Evolutionary conservation across 768 basidiomycete species (phyloP), one percentile per base, ranked within the genome.

Genomic region (Mrakia frigida): DNA sequence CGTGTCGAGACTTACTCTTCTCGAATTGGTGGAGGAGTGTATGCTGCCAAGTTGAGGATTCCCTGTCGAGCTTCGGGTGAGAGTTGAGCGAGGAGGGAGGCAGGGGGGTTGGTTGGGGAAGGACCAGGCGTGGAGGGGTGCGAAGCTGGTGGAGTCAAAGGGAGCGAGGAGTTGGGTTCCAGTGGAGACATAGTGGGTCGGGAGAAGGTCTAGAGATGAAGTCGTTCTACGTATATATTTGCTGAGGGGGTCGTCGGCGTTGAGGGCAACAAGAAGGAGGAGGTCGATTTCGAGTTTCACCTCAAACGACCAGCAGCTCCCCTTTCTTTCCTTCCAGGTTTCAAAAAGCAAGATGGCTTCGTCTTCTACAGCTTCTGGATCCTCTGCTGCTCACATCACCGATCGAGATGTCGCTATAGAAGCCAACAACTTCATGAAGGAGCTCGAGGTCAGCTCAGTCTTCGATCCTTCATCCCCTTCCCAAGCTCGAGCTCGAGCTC

Each of bases 341-440:
- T 50, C 2, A 21, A 21, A 14, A n/a, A n/a, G n/a, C 46, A 21
- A 21, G 46, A 68, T 68, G 65, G 65, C 65, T 9, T 68, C 65
- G 3, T 39, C 65, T 25, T 68, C 65, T 68, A 39, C 65, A 7
- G 65, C 65, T 11, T 39, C 65, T 0, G 65, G 37, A 37, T 41
- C 50, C 33, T 25, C 43, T 23, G 16, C 33, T 56, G 28, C 28
- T 72, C 50, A 7, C 13, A 53, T 41, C 46, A 68, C 70, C 35
- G 77, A 78, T 39, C 53, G 77, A 16, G 73, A 69, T 35, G 56
- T 78, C 25, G 73, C 72, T 41, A 74, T 78, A 23, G 77, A 78
- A 63, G 77, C 77, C n/a, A 61, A 56, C 46, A 74, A 74, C 68
- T 78, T 78, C 53, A 70, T 78, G 65, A 78, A 78, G 73, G 77